Evolutionary conservation across 129 eudicot species (phyloP), one percentile per base, ranked within the genome.

Genomic region (Arctium minus): DNA sequence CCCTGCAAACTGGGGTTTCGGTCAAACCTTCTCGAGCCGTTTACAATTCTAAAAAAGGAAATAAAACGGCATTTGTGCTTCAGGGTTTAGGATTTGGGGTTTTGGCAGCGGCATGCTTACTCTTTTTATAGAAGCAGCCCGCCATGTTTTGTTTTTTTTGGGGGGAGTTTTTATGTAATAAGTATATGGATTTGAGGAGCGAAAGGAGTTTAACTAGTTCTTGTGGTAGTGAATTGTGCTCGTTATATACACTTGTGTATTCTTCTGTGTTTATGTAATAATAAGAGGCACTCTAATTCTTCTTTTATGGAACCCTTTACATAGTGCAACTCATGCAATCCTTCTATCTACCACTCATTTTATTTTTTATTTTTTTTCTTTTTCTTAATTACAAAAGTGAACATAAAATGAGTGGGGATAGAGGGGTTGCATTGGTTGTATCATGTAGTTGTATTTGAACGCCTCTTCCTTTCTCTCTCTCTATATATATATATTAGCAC

Each of bases 51-150:
- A 75, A 74, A 81, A 40, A 80, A 46, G 27, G 8, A 39, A 5
- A 10, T 6, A 67, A 33, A 82, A 53, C 2, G 29, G 27, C 6
- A 2, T 0, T 18, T 15, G 87, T 79, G 87, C 77, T 76, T 77
- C 74, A 13, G 81, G 42, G 88, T 82, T 79, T n/a, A 69, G 85
- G 70, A 84, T 62, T 85, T 83, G 74, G 73, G 76, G 85, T 84
- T 86, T 84, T 78, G 97, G 91, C 89, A 78, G 97, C 84, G 92
- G 92, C 92, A 84, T 88, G 93, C 97, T 90, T 89, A 80, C 85
- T 85, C 79, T 89, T 91, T 88, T 91, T 76, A 84, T 80, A 73
- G 86, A 83, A 91, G 96, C 94, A 91, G 94, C 94, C 96, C 96
- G 89, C 93, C 92, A 83, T 72, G 78, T 84, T 70, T 82, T 84